These are phyloP conservation scores for Orbilia javanica DNA, from an alignment of 2,329 filamentous ascomycete genomes.

Conservation along the genomic window DNA sequence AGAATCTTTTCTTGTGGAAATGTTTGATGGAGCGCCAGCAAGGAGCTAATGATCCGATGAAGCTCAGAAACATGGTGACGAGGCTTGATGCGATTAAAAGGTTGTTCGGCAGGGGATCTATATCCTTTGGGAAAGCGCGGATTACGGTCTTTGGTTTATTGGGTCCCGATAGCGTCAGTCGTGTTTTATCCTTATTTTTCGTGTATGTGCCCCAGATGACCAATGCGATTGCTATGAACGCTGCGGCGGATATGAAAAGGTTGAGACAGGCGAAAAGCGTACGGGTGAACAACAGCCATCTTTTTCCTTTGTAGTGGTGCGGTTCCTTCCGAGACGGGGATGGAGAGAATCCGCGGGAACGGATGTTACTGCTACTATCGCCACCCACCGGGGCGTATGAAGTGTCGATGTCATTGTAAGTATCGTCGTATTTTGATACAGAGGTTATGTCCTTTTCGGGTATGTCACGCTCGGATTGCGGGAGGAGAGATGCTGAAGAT, in stretches of 20 bases:
- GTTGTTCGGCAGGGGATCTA: constrained; percentile 24
- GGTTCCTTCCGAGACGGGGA: not conserved
- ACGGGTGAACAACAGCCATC: constrained; percentile 10
- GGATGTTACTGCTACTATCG: not conserved
- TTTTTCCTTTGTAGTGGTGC: constrained; percentile 35
- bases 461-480: constrained; percentile 23
- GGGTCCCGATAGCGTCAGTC: not conserved
- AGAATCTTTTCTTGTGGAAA: constrained; percentile 46
- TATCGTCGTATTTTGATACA: not conserved
- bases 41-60: not conserved
- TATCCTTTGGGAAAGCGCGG: constrained; percentile 41
- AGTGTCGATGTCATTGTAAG: constrained; percentile 15
- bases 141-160: not conserved
- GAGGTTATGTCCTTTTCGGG: constrained; percentile 23
- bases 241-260: constrained; percentile 4
- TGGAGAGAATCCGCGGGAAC: not conserved
- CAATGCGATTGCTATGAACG: constrained; percentile 19
- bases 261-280: constrained; percentile 16
- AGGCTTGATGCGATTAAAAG: constrained; percentile 17
- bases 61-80: constrained; percentile 1
- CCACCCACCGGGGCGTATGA: constrained; percentile 5
- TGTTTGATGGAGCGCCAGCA: constrained; percentile 36
- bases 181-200: constrained; percentile 5
- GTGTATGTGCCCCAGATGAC: constrained; percentile 38
- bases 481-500: constrained; percentile 20